These are phyloP conservation scores for Alternaria rosae DNA, from an alignment of 2,329 filamentous ascomycete genomes.

Conservation along the genomic window DNA sequence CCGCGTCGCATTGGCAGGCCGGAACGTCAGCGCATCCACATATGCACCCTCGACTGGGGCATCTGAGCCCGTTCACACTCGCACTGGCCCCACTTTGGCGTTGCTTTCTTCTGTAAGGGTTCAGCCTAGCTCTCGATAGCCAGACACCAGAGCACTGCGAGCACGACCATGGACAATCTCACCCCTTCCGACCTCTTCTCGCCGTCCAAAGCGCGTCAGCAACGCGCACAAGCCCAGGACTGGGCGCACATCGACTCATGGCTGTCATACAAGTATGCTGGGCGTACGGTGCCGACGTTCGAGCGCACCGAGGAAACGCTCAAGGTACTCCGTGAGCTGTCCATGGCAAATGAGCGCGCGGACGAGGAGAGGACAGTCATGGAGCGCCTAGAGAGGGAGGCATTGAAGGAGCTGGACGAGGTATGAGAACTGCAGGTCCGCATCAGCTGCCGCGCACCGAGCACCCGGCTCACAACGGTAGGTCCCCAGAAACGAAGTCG, in stretches of 20 bases:
- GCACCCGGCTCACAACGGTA: constrained; percentile 24
- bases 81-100: constrained; percentile 6
- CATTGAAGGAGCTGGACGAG: constrained; percentile 62
- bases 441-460: constrained; percentile 9
- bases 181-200: constrained; percentile 61
- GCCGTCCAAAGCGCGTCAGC: constrained; percentile 72
- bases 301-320: constrained; percentile 89
- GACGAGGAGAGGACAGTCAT: constrained; percentile 72
- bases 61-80: background rate
- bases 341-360: constrained; percentile 76
- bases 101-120: constrained; percentile 1
- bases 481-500: constrained; percentile 27
- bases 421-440: constrained; percentile 33
- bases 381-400: constrained; percentile 65
- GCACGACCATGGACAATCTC: constrained; percentile 43
- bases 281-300: constrained; percentile 72
- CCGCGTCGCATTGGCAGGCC: constrained; percentile 14
- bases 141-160: background rate
- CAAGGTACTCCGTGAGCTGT: constrained; percentile 75
- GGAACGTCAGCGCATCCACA: constrained; percentile 9
- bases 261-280: constrained; percentile 73
- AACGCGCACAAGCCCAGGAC: constrained; percentile 84
- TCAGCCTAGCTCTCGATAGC: constrained; percentile 1
- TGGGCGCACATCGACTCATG: constrained; percentile 89
- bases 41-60: constrained; percentile 7